Evolutionary conservation across 345 rosid genomes (phyloP), one percentile per base, ranked within the genome.

Genomic region (Zanthoxylum bungeanum): DNA sequence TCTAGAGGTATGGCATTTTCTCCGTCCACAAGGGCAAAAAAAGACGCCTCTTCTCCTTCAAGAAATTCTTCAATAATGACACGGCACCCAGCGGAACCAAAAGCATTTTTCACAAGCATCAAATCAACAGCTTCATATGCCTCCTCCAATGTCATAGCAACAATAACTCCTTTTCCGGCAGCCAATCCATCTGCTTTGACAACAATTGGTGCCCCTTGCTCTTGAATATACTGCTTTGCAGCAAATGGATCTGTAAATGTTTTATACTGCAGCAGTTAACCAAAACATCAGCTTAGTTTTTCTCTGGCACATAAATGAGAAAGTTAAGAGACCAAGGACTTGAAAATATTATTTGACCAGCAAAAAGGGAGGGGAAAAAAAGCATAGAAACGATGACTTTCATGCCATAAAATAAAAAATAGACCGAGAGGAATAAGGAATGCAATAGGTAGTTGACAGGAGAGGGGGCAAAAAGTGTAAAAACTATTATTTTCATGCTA

Each of bases 151-250:
- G 87, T 71, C 89, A 85, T 82, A 9, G 98, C 97, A 73, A 92
- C 95, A 56, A 84, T 72, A 46, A 90, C 98, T 77, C 99, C 99
- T 84, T 95, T 95, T 66, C 99, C 97, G 68, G 99, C 92, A 59
- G 98, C 98, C 83, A 94, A 79, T 25, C 98, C 98, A 78, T 92
- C 98, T 1, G 96, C 98, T 86, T 92, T 94, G 59, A 92, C 69
- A 64, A 94, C 97, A 36, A 92, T 92, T 2, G 97, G 96, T 8
- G 81, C 86, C 9, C 98, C 98, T 74, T 90, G 90, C 62, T 87
- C 91, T 81, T 83, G 73, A 70, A 94, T 88, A 72, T 87, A 90
- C 37, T 74, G 75, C 80, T 88, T 88, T 25, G 98, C 98, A 53
- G 86, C 87, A 65, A 79, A 79, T 30, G 98, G 85, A 68, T 92